Percentiles rank a stretch among this genome's conserved stretches.
phyloP scores from a whole-genome alignment of 352 stramenopile genomes.

The Pythium scleroteichum region DNA sequence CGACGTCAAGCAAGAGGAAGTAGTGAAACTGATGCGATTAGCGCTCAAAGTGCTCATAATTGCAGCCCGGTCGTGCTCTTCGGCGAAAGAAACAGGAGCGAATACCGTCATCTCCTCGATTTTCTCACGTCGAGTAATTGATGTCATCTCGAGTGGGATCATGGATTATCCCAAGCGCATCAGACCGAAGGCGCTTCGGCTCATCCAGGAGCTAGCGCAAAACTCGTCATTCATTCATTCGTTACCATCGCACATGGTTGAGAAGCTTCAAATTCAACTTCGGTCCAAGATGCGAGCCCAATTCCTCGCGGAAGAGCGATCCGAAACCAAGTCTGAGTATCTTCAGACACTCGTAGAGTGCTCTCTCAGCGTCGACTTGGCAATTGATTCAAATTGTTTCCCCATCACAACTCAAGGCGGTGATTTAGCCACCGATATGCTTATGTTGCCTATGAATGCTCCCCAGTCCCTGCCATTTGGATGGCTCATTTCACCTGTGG shows the following conservation, averaged over 20 bases:
- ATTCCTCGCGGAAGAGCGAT: constrained; percentile 44
- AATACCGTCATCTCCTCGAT: not conserved
- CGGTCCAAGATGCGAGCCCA: constrained; percentile 54
- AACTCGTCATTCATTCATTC: constrained; percentile 37
- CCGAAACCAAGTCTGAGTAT: constrained; percentile 62
- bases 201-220: constrained; percentile 45
- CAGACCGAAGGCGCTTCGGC: constrained; percentile 37
- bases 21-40: constrained; percentile 20
- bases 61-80: constrained; percentile 7
- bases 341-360: constrained; percentile 64
- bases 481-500: too few relatives aligned
- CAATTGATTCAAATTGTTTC: constrained; percentile 39
- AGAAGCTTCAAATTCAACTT: constrained; percentile 42
- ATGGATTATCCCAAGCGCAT: constrained; percentile 41
- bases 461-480: too few relatives aligned
- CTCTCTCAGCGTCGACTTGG: constrained; percentile 54
- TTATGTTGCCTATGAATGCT: too few relatives aligned
- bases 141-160: not conserved
- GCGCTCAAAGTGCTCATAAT: constrained; percentile 23
- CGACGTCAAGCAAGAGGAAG: not conserved
- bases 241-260: constrained; percentile 39
- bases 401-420: constrained; percentile 23
- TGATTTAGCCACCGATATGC: too few relatives aligned
- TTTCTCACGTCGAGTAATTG: constrained; percentile 6
- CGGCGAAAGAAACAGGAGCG: not conserved